Conservation (phyloP, 2,329 filamentous ascomycete genomes). For the Raffaelea deltoideospora region DNA sequence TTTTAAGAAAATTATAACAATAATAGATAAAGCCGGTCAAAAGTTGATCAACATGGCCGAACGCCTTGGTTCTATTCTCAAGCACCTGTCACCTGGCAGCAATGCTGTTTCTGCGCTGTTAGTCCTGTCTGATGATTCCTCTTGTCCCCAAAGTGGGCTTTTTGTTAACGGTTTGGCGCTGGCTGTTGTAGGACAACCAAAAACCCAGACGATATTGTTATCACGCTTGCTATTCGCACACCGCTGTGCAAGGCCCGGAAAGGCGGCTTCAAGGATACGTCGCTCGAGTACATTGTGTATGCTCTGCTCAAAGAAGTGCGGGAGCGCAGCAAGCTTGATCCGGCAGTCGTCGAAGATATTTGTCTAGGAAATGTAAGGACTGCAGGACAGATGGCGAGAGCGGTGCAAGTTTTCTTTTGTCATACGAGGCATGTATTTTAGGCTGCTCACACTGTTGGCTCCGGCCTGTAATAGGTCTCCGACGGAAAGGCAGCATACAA, state of each 20-base stretch:
- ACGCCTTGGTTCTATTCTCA: constrained; percentile 74
- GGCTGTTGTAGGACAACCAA: constrained; percentile 54
- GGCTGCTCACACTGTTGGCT: neutral
- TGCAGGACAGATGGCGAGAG: too few species aligned
- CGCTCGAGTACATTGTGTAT: constrained; percentile 73
- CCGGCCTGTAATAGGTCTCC: constrained; percentile 63
- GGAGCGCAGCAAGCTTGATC: constrained; percentile 61
- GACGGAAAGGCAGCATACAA: constrained; percentile 84
- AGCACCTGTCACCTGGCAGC: constrained; percentile 64
- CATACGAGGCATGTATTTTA: constrained; percentile 5
- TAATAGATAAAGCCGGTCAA: neutral
- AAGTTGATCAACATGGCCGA: constrained; percentile 47
- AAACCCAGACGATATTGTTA: constrained; percentile 92
- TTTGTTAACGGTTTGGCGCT: constrained; percentile 8
- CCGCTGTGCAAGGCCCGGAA: constrained; percentile 79
- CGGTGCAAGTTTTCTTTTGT: too few species aligned
- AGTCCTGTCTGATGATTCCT: constrained; percentile 18
- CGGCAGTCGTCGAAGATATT: constrained; percentile 73
- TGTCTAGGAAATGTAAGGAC: constrained; percentile 70
- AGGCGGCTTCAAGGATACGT: constrained; percentile 90
- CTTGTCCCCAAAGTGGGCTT: neutral
- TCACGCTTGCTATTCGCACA: constrained; percentile 81
- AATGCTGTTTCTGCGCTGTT: constrained; percentile 60
- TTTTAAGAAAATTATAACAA: neutral
- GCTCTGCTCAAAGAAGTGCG: constrained; percentile 65